These are phyloP conservation scores for Rhizophagus prolifer DNA, from an alignment of 192 early-diverging fungal species.

Conservation along the genomic window DNA sequence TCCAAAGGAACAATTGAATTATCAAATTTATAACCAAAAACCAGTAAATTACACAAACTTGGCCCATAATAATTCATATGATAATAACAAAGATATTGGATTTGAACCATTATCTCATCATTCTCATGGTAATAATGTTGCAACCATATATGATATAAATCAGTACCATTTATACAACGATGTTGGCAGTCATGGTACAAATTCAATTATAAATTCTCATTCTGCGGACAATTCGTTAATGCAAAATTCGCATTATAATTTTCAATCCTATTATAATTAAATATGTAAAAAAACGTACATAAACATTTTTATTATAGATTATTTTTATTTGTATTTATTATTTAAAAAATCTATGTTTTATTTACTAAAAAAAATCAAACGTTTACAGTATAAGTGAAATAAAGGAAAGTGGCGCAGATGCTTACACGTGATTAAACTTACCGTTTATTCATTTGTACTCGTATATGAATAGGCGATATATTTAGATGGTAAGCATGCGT, in stretches of 20 bases:
- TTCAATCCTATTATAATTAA: neutral
- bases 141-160: neutral
- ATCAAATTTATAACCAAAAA: neutral
- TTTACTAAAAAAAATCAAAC: no score
- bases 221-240: neutral
- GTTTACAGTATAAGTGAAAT: no score
- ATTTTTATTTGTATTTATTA: no score
- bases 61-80: no score
- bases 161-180: neutral
- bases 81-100: neutral
- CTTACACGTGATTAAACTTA: neutral
- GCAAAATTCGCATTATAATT: neutral
- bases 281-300: neutral
- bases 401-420: no score
- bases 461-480: constrained; percentile 19
- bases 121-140: neutral
- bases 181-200: no score
- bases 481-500: constrained; percentile 13
- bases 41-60: neutral
- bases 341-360: no score
- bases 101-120: neutral
- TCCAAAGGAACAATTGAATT: no score
- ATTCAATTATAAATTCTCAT: no score
- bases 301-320: no score
- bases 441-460: neutral